A percentile compares a stretch with the other conserved stretches of the same genome.
These are phyloP conservation scores for Kodamaea arcana DNA, from an alignment of 1,139 yeast genomes.

Conservation along the genomic window DNA sequence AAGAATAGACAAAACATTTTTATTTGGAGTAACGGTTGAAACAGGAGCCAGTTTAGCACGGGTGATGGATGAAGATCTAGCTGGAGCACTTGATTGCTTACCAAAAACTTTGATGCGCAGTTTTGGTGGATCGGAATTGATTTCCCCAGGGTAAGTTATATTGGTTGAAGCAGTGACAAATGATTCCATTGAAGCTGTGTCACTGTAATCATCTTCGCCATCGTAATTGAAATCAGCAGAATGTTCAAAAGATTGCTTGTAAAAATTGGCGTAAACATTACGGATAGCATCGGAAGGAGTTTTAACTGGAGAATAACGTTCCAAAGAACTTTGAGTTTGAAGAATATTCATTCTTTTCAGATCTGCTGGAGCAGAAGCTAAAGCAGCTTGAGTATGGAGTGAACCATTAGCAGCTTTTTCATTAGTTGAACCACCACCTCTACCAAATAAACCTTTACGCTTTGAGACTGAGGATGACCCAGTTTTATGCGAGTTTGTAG, in stretches of 20 bases:
- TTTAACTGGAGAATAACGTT: slow-evolving; percentile 24
- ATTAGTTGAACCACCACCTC: not conserved
- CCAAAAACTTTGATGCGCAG: not conserved
- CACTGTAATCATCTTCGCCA: slow-evolving; percentile 20
- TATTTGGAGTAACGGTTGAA: slow-evolving; percentile 15
- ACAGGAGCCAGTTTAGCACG: slow-evolving; percentile 4
- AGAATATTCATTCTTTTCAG: slow-evolving; percentile 27
- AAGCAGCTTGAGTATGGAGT: not conserved
- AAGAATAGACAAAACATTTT: slow-evolving; percentile 14
- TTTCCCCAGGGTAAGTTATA: slow-evolving; percentile 18
- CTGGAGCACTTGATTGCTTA: not conserved
- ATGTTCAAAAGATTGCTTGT: slow-evolving; percentile 23
- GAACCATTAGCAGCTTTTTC: not conserved
- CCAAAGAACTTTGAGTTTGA: slow-evolving; percentile 27
- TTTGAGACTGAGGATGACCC: slow-evolving; percentile 9
- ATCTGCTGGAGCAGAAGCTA: slow-evolving; percentile 13
- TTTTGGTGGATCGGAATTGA: not conserved
- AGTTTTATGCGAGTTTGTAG: slow-evolving; percentile 25
- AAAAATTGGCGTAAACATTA: slow-evolving; percentile 21
- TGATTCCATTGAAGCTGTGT: slow-evolving; percentile 27
- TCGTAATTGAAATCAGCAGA: slow-evolving; percentile 19
- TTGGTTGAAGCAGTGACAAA: slow-evolving; percentile 38
- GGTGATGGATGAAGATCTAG: slow-evolving; percentile 2
- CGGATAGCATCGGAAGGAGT: slow-evolving; percentile 22
- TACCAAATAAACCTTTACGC: slow-evolving; percentile 1